phyloP scores from a whole-genome alignment of 805 yeast genomes.

The Ogataea angusta region DNA sequence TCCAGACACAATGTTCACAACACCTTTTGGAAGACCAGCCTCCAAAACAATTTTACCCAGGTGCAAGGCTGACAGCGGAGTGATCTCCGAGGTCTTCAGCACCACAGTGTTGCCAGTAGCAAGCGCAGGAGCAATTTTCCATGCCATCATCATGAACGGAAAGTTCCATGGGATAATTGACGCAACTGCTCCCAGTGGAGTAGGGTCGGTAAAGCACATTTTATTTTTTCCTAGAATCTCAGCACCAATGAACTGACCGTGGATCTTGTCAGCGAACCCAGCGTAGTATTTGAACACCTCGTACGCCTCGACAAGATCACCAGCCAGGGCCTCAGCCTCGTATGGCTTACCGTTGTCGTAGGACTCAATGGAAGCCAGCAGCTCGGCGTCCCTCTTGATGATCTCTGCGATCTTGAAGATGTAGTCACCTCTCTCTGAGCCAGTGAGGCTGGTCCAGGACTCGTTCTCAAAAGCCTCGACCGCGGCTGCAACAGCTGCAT shows the following conservation, averaged over 20 bases:
- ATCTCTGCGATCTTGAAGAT: slow-evolving; percentile 50
- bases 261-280: slow-evolving; percentile 75
- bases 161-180: slow-evolving; percentile 83
- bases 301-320: slow-evolving; percentile 30
- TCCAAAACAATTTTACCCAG: slow-evolving; percentile 59
- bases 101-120: slow-evolving; percentile 73
- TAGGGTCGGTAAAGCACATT: slow-evolving; percentile 50
- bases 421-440: slow-evolving; percentile 50
- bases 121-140: slow-evolving; percentile 77
- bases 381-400: slow-evolving; percentile 47
- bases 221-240: slow-evolving; percentile 38
- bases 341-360: slow-evolving; percentile 57
- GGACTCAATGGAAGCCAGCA: slow-evolving; percentile 53
- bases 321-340: slow-evolving; percentile 42
- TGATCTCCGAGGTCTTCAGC: slow-evolving; percentile 70
- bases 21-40: slow-evolving; percentile 77
- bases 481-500: slow-evolving; percentile 66
- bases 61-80: slow-evolving; percentile 69
- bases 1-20: slow-evolving; percentile 69
- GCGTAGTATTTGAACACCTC: slow-evolving; percentile 61
- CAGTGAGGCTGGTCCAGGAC: slow-evolving; percentile 46
- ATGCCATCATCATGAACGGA: slow-evolving; percentile 72
- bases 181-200: slow-evolving; percentile 73
- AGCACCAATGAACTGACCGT: slow-evolving; percentile 53
- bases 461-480: slow-evolving; percentile 50